A percentile compares a stretch with the other conserved stretches of the same genome.
Conservation (phyloP, 129 eudicot genomes). For the Helianthus tuberosus region DNA sequence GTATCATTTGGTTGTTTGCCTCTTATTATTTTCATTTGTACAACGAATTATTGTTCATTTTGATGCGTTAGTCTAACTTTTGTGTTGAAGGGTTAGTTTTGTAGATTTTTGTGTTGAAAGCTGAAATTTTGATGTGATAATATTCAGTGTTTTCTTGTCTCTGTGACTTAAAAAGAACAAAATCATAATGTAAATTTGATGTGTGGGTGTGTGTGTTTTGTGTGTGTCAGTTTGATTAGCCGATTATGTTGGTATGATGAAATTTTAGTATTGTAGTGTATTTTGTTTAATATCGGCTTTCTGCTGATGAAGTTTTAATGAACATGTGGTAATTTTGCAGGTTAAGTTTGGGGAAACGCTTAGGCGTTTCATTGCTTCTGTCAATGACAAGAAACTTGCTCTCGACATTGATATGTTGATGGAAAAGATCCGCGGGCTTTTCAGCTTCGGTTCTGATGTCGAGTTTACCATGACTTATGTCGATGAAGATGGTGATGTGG, state of each 20-base stretch:
- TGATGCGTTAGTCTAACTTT: neutral
- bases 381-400: conserved; percentile 48
- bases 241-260: neutral
- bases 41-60: neutral
- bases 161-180: neutral
- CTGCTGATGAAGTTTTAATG: neutral
- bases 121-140: neutral
- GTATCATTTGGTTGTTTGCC: neutral
- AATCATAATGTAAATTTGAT: neutral
- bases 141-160: neutral
- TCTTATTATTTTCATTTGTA: too few relatives aligned
- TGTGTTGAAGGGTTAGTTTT: neutral
- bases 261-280: neutral
- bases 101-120: neutral
- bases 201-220: too few relatives aligned
- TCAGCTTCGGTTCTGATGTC: conserved; percentile 56
- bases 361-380: conserved; percentile 66
- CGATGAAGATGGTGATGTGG: conserved; percentile 88
- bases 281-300: neutral
- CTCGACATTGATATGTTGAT: conserved; percentile 55
- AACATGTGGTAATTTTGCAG: conserved; percentile 38
- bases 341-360: conserved; percentile 80
- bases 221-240: too few relatives aligned
- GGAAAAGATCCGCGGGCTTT: conserved; percentile 56
- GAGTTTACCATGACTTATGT: conserved; percentile 58